Conservation (phyloP, 202 grass and related monocot genomes). For the Brachypodium distachyon region DNA sequence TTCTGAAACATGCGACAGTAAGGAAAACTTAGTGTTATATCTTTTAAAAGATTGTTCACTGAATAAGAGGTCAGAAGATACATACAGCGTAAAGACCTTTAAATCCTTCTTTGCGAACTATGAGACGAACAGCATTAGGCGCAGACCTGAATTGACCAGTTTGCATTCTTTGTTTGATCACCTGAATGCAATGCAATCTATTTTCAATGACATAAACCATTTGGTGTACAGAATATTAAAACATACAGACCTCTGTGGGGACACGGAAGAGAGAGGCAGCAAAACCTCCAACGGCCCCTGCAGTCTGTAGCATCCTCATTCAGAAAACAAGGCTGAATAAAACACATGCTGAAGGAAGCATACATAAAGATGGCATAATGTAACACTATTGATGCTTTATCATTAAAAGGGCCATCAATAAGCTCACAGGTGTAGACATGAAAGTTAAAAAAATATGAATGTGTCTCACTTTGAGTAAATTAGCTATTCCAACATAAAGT, state of each 20-base stretch:
- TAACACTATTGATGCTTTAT: not conserved
- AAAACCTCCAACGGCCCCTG: constrained; percentile 82
- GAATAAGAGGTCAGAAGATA: constrained; percentile 8
- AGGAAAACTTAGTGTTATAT: not conserved
- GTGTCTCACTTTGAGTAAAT: not conserved
- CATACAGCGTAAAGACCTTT: constrained; percentile 55
- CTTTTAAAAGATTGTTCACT: not conserved
- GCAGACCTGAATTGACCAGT: constrained; percentile 48
- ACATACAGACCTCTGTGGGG: constrained; percentile 72
- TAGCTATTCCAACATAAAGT: not conserved
- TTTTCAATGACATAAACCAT: not conserved
- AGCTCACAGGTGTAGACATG: not conserved
- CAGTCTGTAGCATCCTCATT: constrained; percentile 49
- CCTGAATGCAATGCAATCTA: constrained; percentile 33
- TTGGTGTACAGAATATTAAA: not conserved
- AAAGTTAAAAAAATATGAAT: not conserved
- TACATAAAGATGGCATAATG: not conserved
- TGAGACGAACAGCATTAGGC: constrained; percentile 23
- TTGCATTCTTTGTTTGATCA: constrained; percentile 61
- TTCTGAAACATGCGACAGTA: not conserved
- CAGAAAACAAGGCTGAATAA: constrained; percentile 12
- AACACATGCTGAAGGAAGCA: constrained; percentile 1
- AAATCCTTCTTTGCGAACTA: constrained; percentile 42
- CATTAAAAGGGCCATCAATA: not conserved
- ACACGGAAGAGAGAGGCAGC: constrained; percentile 86